Base-by-base conservation (phyloP, 352 stramenopile genomes). In the Phytophthora sp. region DNA sequence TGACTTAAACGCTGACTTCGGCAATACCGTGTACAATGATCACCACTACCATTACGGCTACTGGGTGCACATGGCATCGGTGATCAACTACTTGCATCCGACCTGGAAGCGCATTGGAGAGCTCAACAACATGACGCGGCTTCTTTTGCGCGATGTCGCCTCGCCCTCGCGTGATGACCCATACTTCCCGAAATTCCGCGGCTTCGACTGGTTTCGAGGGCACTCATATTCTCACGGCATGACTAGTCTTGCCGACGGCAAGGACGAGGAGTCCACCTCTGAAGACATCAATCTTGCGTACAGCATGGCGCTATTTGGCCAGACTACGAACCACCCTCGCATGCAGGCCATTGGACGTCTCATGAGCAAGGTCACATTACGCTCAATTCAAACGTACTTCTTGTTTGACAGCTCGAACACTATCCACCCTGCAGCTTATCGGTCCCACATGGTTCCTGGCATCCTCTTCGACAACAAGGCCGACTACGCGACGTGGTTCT, bases 391-490 rank as follows among this genome's bases (percentile, higher is more conserved):
- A 57, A 87, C 72, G 15, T 92, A 92, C 35, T 92, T 92, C 59
- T 61, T 92, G 28, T 88, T 92, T 46, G 72, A 84, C 42, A 77
- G 45, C 48, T 44, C 59, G 1, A 92, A 83, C 54, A 74, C 43
- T 9, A 76, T 89, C 32, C 81, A 92, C 46, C 81, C 81, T 1
- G 48, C 52, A 15, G 61, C 35, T 15, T 77, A 84, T 48, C 68
- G 76, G 1, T 41, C 69, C 3, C 77, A 77, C 43, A 90, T 88
- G 63, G 81, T 79, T 9, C 57, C 79, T 1, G 84, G 84, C 13
- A 93, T 91, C 43, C 70, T 88, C 32, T 93, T 93, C 32, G 82
- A 91, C 61, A 93, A 93, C 66, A 93, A 93, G 55, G 72, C 77
- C 11, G 82, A 93, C 69, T 93, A 93, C 54, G 71, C 84, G 15